Evolutionary conservation across 2,329 filamentous ascomycete species (phyloP), one percentile per base, ranked within the genome.

Genomic region (Aspergillus flavus): DNA sequence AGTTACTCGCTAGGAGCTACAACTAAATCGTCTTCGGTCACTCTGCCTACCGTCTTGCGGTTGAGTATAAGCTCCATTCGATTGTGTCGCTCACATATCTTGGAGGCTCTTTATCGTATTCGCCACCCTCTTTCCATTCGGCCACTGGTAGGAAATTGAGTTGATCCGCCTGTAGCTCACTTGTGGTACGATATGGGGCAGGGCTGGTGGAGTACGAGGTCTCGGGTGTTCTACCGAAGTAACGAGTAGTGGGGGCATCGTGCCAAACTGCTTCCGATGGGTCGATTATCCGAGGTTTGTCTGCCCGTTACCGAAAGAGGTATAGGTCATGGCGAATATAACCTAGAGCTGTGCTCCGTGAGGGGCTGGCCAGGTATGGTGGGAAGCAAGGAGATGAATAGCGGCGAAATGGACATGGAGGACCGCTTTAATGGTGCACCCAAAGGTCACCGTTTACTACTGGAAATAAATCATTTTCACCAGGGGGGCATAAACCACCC

Each of bases 51-150:
- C 45, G 32, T 34, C 61, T 67, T 69, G 39, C 67, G 63, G 57
- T 72, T 72, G 36, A 75, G 60, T 50, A 61, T 66, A 55, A 71
- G 62, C 70, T 74, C 69, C 67, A 72, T 55, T 64, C 65, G 36
- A 72, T 69, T 52, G 66, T 70, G 41, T 73, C 72, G 56, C 61
- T 26, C 3, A 71, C 48, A 59, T 67, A 70, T 62, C 48, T 57
- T 14, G 67, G 67, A 28, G 61, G 64, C 23, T 62, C 6, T 57
- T 72, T 64, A 57, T 73, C 61, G 50, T 71, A 72, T 65, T 68
- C 62, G 57, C 50, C 55, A 55, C 62, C 54, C 46, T 67, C 57
- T 52, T 67, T 58, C 12, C 39, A 43, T 43, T 43, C 16, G 39
- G 39, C 4, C 2, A 21, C 14, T 43, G 39, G 39, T 43, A 43